A percentile compares a stretch with the other conserved stretches of the same genome.
These are phyloP conservation scores for Peterozyma xylosa DNA, from an alignment of 805 yeast species.

Conservation along the genomic window DNA sequence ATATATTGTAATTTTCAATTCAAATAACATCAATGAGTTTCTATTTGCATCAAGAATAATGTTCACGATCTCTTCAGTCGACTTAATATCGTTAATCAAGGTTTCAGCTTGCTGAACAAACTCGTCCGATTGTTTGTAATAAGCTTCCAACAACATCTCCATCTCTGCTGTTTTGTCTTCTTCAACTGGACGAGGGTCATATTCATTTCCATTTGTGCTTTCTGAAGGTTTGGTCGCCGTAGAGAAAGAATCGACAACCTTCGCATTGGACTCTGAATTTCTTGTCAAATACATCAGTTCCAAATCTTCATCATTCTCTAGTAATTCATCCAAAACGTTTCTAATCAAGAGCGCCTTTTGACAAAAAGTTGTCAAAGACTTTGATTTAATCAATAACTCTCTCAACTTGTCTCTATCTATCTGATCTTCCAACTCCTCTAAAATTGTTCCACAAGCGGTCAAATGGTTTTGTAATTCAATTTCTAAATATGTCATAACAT, in stretches of 20 bases:
- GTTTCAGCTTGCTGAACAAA: constrained; percentile 87
- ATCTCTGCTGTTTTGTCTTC: constrained; percentile 54
- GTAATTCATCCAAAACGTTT: constrained; percentile 72
- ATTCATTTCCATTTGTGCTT: not conserved
- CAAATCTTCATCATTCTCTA: constrained; percentile 83
- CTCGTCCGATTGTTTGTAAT: constrained; percentile 88
- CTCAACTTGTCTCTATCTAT: constrained; percentile 70
- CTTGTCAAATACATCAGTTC: constrained; percentile 67
- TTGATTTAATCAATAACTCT: constrained; percentile 67
- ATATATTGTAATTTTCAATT: constrained; percentile 73
- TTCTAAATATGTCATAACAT: constrained; percentile 74
- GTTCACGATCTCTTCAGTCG: constrained; percentile 89
- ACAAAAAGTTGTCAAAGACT: constrained; percentile 61
- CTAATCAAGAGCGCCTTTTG: constrained; percentile 72
- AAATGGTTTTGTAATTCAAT: constrained; percentile 61
- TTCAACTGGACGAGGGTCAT: not conserved
- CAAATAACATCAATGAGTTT: constrained; percentile 82
- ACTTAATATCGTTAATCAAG: constrained; percentile 71
- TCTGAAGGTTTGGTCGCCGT: not conserved
- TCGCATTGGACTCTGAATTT: constrained; percentile 1
- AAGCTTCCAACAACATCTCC: constrained; percentile 82
- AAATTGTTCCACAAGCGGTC: constrained; percentile 50
- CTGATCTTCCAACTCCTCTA: constrained; percentile 68
- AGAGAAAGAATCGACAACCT: not conserved
- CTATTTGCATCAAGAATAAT: constrained; percentile 88